Base-by-base conservation (phyloP, 73 alveolate genomes). In the Tetrahymena thermophila region DNA sequence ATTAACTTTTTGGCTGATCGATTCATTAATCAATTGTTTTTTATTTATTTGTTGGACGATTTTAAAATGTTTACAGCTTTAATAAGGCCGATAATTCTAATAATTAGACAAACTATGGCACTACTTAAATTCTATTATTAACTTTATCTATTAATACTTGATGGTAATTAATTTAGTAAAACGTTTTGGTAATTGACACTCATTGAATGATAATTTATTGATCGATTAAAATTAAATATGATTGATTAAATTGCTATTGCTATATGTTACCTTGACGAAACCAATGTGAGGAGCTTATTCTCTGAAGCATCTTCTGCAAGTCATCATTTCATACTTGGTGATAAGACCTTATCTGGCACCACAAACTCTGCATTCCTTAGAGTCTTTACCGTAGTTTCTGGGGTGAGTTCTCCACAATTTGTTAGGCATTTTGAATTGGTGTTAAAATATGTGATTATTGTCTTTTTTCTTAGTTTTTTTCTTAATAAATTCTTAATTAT, bases 221-320 rank as follows among this genome's bases (percentile, higher is more conserved):
- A 71, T 71, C 31, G 21, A 28, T 50, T 10, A 50, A 50, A 50
- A 50, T 44, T 58, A 31, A 58, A n/a, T 31, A 58, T 58, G 37
- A 28, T 71, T 71, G 40, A 71, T 71, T 25, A 71, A 11, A n/a
- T 71, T 71, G 37, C 23, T n/a, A 71, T 28, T 71, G 35, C 89
- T 71, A 71, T 71, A 71, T 71, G 37, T 71, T 97, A 94, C 97
- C 95, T 97, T 97, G 98, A 96, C 93, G 98, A 98, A 98, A 93
- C 99, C 99, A 89, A 98, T 96, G 94, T 96, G 96, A 85, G 96
- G 94, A 58, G 98, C 98, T 42, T 98, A 97, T 96, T 98, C 99
- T 97, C 99, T 98, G 97, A 98, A 98, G 97, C 99, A 97, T 98
- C 99, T 98, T 97, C 99, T 98, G 97, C 99, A 97, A 94, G 98